Evolutionary conservation across 1,284 basidiomycete genomes (phyloP), one percentile per base, ranked within the genome.

Genomic region (Naganishia albida): DNA sequence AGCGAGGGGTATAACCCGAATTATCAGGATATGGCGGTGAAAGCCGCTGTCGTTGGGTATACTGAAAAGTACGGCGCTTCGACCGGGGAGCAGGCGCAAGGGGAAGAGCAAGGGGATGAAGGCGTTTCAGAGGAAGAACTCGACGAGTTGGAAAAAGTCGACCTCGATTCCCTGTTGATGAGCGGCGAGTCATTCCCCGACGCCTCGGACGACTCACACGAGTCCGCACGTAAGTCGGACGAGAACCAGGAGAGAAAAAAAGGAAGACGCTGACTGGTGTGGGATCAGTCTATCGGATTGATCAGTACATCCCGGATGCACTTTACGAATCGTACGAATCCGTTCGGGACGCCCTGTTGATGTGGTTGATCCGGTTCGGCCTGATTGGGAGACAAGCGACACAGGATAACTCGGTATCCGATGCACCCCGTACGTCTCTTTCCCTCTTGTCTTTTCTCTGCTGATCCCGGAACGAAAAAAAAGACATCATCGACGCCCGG

Each of bases 11-110:
- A 97, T 81, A 99, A 99, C 78, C 95, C 95, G 25, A 99, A 99
- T 79, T 97, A 97, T 77, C 78, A 80, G 77, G 95, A 99, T 75
- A 98, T 99, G 95, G 94, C 92, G 10, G 95, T 98, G 66, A 86
- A 97, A 48, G 93, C 94, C 70, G 94, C 95, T 18, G 93, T 97
- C 7, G 87, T 93, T 51, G 93, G 93, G 13, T 98, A 91, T 87
- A 90, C 92, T 74, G 86, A 88, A 64, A 85, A 88, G n/a, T 86
- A 86, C 16, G 87, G 86, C 16, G 53, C 28, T 1, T 60, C 65
- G 44, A 52, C 40, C n/a, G 65, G 62, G n/a, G 72, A 54, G 73
- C 73, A 39, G 12, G 34, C 18, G 28, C 13, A 54, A 13, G 70
- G 72, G 26, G 73, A 74, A 46, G 80, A 80, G 52, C 25, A 15